These are phyloP conservation scores for Monilinia aucupariae DNA, from an alignment of 2,329 filamentous ascomycete genomes.

Conservation along the genomic window DNA sequence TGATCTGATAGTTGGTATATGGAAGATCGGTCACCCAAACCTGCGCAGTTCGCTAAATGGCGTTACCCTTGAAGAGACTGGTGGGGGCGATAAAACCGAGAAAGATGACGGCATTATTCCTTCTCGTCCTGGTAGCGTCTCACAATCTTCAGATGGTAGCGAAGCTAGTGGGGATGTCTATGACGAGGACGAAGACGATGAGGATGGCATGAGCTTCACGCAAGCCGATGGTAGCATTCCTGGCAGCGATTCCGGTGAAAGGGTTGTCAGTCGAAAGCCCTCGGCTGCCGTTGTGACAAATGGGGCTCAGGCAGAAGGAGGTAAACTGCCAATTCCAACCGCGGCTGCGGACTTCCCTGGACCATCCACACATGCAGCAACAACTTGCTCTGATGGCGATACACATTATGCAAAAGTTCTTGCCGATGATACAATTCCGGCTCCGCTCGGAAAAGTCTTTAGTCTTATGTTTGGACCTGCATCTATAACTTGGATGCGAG, in stretches of 20 bases:
- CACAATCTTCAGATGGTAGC: conserved; percentile 44
- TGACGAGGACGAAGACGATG: conserved; percentile 72
- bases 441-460: conserved; percentile 88
- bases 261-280: conserved; percentile 62
- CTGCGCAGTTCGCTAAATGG: conserved; percentile 88
- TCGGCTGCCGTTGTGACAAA: conserved; percentile 53
- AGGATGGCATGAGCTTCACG: conserved; percentile 54
- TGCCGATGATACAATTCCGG: conserved; percentile 79
- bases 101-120: conserved; percentile 52
- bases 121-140: conserved; percentile 43
- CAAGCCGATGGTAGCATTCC: conserved; percentile 42
- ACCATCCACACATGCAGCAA: conserved; percentile 72
- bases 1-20: conserved; percentile 94
- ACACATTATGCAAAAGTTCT: conserved; percentile 80
- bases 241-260: conserved; percentile 54
- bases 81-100: conserved; percentile 83
- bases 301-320: conserved; percentile 44
- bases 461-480: conserved; percentile 77
- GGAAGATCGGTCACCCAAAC: conserved; percentile 93
- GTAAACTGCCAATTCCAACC: conserved; percentile 43
- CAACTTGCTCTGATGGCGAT: conserved; percentile 73
- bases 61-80: conserved; percentile 71
- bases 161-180: conserved; percentile 72
- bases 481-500: conserved; percentile 76
- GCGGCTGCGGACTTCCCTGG: conserved; percentile 69